These are phyloP conservation scores for Hyphopichia burtonii DNA, from an alignment of 1,139 yeast species.

Conservation along the genomic window DNA sequence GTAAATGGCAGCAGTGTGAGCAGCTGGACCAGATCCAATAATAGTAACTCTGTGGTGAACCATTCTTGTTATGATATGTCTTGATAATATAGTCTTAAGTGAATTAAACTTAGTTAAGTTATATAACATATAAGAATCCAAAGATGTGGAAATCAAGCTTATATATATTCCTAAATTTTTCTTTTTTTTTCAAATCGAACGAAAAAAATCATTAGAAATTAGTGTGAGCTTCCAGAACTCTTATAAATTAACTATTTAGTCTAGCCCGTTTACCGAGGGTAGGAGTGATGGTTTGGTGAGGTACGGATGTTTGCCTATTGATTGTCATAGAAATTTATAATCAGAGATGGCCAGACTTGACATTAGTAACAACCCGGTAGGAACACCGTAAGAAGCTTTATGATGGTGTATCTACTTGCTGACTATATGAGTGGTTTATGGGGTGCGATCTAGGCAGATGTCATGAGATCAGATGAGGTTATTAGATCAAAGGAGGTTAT, in stretches of 20 bases:
- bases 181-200: too few relatives aligned
- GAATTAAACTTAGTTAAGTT: background rate
- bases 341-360: too few relatives aligned
- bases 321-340: too few relatives aligned
- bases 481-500: too few relatives aligned
- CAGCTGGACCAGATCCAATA: conserved; percentile 98
- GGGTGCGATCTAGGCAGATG: too few relatives aligned
- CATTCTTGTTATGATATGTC: conserved; percentile 42
- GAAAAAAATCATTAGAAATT: background rate
- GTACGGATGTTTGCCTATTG: background rate
- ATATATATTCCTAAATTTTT: too few relatives aligned
- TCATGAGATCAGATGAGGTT: too few relatives aligned
- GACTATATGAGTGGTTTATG: too few relatives aligned
- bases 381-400: too few relatives aligned
- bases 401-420: too few relatives aligned
- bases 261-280: background rate
- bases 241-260: background rate
- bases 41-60: conserved; percentile 87
- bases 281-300: background rate
- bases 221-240: background rate
- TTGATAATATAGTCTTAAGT: background rate
- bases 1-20: conserved; percentile 98
- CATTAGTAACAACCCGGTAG: too few relatives aligned
- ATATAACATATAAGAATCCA: background rate
- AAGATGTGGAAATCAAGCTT: too few relatives aligned